A percentile compares a stretch with the other conserved stretches of the same genome.
Conservation (phyloP, 2,329 filamentous ascomycete species). For the Cladosporium sp. region DNA sequence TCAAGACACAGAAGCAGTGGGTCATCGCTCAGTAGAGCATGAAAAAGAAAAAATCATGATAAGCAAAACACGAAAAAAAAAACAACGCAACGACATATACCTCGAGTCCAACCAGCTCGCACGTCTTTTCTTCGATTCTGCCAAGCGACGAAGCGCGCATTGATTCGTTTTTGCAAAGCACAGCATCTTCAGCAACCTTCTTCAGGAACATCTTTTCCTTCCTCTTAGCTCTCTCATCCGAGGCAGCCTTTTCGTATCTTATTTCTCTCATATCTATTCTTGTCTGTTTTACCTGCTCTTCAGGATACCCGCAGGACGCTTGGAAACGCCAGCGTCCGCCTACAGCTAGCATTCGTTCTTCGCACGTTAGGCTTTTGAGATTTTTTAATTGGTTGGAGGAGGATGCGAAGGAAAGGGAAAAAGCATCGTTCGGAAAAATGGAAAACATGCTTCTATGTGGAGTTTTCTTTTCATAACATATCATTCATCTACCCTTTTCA, state of each 20-base stretch:
- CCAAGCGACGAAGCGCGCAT: background rate
- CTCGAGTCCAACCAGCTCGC: background rate
- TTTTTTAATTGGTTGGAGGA: background rate
- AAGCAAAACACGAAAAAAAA: background rate
- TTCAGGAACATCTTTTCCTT: background rate
- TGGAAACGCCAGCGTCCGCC: background rate
- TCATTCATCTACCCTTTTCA: too few relatives aligned
- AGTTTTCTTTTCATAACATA: too few relatives aligned
- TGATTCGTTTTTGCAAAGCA: conserved; percentile 6
- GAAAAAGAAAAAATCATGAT: background rate
- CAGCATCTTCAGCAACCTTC: conserved; percentile 3
- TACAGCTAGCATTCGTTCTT: background rate
- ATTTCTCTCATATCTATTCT: background rate
- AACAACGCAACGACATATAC: background rate
- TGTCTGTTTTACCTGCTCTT: background rate
- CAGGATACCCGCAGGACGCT: background rate
- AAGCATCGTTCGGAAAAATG: too few relatives aligned
- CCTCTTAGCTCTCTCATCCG: background rate
- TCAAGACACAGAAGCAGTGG: conserved; percentile 20
- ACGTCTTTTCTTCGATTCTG: background rate
- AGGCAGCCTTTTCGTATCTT: background rate
- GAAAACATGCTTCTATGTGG: too few relatives aligned
- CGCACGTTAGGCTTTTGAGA: background rate
- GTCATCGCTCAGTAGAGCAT: conserved; percentile 9
- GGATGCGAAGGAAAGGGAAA: too few relatives aligned